These are phyloP conservation scores for Calonectria hongkongensis DNA, from an alignment of 2,329 filamentous ascomycete genomes.

Conservation along the genomic window DNA sequence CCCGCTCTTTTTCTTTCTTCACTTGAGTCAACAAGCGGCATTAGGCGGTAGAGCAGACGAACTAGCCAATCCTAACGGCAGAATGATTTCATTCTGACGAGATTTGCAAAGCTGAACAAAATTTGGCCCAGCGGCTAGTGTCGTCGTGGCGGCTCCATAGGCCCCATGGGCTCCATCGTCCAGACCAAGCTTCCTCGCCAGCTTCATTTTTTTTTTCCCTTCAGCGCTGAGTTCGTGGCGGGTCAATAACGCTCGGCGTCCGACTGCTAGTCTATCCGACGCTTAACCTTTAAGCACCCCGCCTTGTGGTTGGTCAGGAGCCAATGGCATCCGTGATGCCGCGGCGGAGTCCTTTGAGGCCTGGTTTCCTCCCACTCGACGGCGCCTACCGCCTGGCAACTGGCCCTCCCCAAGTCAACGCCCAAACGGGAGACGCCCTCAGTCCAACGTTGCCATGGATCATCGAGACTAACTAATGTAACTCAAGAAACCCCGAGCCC, in stretches of 20 bases:
- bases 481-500: constrained; percentile 1
- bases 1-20: not conserved
- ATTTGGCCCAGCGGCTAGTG: constrained; percentile 32
- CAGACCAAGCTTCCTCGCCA: constrained; percentile 33
- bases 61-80: constrained; percentile 45
- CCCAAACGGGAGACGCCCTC: constrained; percentile 15
- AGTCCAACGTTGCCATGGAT: not conserved
- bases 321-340: constrained; percentile 20
- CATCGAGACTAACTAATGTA: constrained; percentile 10
- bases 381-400: constrained; percentile 18
- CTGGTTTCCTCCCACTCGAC: constrained; percentile 3
- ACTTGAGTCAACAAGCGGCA: constrained; percentile 39
- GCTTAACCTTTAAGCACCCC: constrained; percentile 12
- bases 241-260: constrained; percentile 13
- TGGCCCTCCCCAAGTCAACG: constrained; percentile 1
- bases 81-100: constrained; percentile 37
- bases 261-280: constrained; percentile 14
- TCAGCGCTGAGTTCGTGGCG: constrained; percentile 15
- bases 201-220: constrained; percentile 27
- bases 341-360: constrained; percentile 21
- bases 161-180: constrained; percentile 42
- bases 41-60: constrained; percentile 46
- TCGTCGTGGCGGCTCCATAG: constrained; percentile 30
- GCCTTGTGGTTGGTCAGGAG: constrained; percentile 20
- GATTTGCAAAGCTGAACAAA: constrained; percentile 21